Conservation (phyloP, 495 filamentous ascomycete species). For the Neurospora sp. region DNA sequence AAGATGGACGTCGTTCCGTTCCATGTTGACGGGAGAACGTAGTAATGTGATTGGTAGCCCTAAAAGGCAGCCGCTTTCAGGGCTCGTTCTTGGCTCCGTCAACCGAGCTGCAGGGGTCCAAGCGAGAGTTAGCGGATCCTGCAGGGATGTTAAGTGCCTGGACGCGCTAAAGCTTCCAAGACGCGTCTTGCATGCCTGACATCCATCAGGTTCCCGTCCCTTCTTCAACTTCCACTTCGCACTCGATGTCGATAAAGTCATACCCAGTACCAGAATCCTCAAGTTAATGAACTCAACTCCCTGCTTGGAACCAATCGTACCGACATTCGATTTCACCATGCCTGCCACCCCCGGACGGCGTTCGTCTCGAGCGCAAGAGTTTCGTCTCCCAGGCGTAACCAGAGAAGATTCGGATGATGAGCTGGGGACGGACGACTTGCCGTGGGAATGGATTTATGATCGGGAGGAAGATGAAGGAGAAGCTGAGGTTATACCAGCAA, state of each 20-base stretch:
- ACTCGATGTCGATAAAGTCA: not conserved
- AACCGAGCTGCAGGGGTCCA: not conserved
- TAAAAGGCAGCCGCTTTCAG: not conserved
- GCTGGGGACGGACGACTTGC: slow-evolving; percentile 68
- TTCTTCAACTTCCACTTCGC: not conserved
- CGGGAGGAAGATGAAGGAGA: slow-evolving; percentile 9
- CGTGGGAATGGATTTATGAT: slow-evolving; percentile 89
- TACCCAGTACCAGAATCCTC: not conserved
- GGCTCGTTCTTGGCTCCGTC: not conserved
- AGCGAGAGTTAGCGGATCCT: not conserved
- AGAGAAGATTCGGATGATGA: slow-evolving; percentile 91
- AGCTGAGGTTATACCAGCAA: slow-evolving; percentile 11
- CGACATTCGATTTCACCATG: not conserved
- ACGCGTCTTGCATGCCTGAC: not conserved
- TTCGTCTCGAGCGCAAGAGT: not conserved
- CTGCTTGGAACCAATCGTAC: not conserved
- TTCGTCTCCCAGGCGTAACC: slow-evolving; percentile 36
- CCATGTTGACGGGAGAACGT: not conserved
- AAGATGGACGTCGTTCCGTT: not conserved
- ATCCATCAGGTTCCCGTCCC: not conserved
- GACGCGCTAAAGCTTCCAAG: not conserved
- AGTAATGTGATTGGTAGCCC: not conserved
- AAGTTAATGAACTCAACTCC: not conserved
- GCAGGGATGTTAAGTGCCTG: not conserved
- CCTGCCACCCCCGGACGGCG: not conserved